Conservation (phyloP, 768 basidiomycete genomes). For the Piloderma croceum region DNA sequence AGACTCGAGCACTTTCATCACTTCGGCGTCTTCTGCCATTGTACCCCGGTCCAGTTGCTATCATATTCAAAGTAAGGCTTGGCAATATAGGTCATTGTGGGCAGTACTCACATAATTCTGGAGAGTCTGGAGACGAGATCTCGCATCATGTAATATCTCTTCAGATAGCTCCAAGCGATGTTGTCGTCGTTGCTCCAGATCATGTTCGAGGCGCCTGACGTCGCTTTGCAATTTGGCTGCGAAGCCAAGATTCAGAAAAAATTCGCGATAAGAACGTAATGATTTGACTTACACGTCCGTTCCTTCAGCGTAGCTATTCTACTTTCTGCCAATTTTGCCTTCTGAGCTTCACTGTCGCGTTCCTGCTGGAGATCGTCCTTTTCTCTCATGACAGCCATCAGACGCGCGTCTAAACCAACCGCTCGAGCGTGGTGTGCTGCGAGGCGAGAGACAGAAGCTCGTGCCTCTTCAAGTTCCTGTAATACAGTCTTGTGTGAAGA, state of each 20-base stretch:
- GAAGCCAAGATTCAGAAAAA: constrained; percentile 3
- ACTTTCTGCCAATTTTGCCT: constrained; percentile 63
- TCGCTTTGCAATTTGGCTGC: constrained; percentile 68
- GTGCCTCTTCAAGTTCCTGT: constrained; percentile 71
- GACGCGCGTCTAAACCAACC: constrained; percentile 61
- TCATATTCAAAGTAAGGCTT: constrained; percentile 18
- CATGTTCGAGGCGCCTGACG: constrained; percentile 56
- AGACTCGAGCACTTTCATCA: constrained; percentile 71
- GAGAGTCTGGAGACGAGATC: constrained; percentile 54
- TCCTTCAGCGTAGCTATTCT: constrained; percentile 60
- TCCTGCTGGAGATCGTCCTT: constrained; percentile 84
- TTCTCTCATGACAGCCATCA: constrained; percentile 64
- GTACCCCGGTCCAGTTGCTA: constrained; percentile 14
- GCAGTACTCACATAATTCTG: constrained; percentile 46
- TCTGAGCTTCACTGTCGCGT: constrained; percentile 61
- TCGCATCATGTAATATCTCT: constrained; percentile 60
- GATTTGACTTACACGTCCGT: constrained; percentile 47
- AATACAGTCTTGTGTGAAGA: constrained; percentile 68
- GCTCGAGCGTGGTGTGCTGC: constrained; percentile 65
- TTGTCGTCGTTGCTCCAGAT: constrained; percentile 54
- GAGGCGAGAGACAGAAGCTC: constrained; percentile 58
- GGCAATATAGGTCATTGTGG: constrained; percentile 6
- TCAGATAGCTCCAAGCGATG: constrained; percentile 64
- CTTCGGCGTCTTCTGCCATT: constrained; percentile 46
- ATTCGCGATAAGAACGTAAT: not conserved